Evolutionary conservation across 2,329 filamentous ascomycete genomes (phyloP).

Genomic region (Furcasterigmium furcatum): DNA sequence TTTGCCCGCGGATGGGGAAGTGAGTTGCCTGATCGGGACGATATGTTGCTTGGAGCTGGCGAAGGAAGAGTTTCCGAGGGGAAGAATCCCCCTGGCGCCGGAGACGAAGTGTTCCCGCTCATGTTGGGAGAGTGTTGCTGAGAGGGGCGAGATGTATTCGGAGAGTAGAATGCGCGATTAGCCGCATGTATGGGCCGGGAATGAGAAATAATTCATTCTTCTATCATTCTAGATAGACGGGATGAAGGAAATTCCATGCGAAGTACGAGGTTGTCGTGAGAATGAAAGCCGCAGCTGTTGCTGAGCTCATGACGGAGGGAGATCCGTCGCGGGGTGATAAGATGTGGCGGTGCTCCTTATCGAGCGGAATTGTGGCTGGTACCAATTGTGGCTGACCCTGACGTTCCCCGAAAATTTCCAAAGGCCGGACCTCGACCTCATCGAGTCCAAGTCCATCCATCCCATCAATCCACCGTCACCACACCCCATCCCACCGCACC

Average conservation of each 20-base stretch:
- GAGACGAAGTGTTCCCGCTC: constrained; percentile 14
- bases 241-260: too few relatives aligned
- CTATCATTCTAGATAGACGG: too few relatives aligned
- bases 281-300: too few relatives aligned
- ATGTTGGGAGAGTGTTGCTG: constrained; percentile 13
- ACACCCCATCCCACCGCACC: not conserved
- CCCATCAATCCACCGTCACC: not conserved
- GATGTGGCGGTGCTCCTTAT: not conserved
- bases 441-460: not conserved
- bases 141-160: not conserved
- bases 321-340: too few relatives aligned
- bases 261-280: too few relatives aligned
- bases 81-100: constrained; percentile 49
- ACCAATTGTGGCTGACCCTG: not conserved
- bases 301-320: too few relatives aligned
- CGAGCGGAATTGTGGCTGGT: not conserved
- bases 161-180: too few relatives aligned
- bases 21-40: constrained; percentile 27
- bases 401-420: not conserved
- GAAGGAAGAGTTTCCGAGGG: constrained; percentile 43
- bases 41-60: constrained; percentile 49
- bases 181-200: too few relatives aligned
- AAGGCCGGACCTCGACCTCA: too few relatives aligned
- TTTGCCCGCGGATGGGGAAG: constrained; percentile 55
- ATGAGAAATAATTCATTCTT: too few relatives aligned